Evolutionary conservation across 805 yeast species (phyloP).

Genomic region (Yarrowia sp.): DNA sequence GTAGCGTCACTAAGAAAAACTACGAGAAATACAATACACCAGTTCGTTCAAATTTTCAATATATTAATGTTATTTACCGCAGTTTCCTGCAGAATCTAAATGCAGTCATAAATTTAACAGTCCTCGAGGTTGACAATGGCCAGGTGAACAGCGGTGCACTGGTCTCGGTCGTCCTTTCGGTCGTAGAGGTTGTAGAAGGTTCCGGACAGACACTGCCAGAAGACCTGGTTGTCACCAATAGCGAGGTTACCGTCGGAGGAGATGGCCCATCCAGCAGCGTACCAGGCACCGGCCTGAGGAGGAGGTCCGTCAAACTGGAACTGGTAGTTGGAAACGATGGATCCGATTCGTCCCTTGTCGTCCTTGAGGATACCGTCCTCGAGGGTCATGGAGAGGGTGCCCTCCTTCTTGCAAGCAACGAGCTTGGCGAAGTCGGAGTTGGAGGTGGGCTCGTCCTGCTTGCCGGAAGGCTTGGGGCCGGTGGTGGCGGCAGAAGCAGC

Average conservation of each 20-base stretch:
- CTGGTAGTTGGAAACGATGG: conserved; percentile 38
- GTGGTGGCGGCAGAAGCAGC: conserved; percentile 21
- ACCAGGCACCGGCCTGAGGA: conserved; percentile 42
- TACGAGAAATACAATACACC: too few relatives aligned
- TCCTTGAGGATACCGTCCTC: conserved; percentile 28
- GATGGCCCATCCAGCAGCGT: conserved; percentile 43
- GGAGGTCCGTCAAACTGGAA: conserved; percentile 42
- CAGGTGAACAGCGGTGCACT: conserved; percentile 31
- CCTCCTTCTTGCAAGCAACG: conserved; percentile 35
- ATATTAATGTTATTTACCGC: conserved; percentile 26
- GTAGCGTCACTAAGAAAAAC: too few relatives aligned
- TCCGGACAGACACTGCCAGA: conserved; percentile 39
- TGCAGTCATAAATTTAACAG: conserved; percentile 30
- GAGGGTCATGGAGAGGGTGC: conserved; percentile 29
- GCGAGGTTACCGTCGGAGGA: conserved; percentile 42
- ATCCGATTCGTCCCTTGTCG: conserved; percentile 35
- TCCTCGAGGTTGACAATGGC: conserved; percentile 38
- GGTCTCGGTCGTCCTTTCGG: conserved; percentile 37
- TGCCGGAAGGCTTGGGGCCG: conserved; percentile 28
- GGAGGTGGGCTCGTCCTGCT: conserved; percentile 36
- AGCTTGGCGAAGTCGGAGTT: conserved; percentile 31
- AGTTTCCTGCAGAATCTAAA: conserved; percentile 23
- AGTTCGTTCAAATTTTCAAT: not conserved
- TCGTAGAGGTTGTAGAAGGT: conserved; percentile 35
- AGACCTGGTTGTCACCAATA: conserved; percentile 40